These are phyloP conservation scores for Zygotorulaspora mrakii DNA, from an alignment of 1,139 yeast genomes.

Conservation along the genomic window DNA sequence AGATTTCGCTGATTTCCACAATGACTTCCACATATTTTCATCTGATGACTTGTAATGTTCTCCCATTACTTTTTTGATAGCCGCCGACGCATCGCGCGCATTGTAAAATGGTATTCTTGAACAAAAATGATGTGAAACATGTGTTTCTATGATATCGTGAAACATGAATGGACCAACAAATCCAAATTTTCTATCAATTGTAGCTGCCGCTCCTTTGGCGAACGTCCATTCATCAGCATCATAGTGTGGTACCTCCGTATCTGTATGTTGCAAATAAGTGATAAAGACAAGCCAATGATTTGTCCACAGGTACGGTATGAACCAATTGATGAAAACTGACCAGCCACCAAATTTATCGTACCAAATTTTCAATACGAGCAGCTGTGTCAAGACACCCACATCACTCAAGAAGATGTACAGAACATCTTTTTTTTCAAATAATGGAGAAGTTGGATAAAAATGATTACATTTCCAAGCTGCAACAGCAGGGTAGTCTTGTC, in stretches of 20 bases:
- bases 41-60: constrained; percentile 64
- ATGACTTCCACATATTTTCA: constrained; percentile 67
- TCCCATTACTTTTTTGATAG: constrained; percentile 79
- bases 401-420: constrained; percentile 70
- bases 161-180: constrained; percentile 74
- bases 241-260: constrained; percentile 77
- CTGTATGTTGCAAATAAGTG: constrained; percentile 82
- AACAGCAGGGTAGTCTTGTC: constrained; percentile 59
- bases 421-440: constrained; percentile 67
- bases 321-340: constrained; percentile 66
- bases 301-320: constrained; percentile 73
- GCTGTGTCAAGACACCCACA: constrained; percentile 59
- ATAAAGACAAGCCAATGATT: constrained; percentile 89
- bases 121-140: constrained; percentile 80
- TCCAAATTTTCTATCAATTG: constrained; percentile 81
- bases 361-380: constrained; percentile 59
- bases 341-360: constrained; percentile 58
- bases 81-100: constrained; percentile 75
- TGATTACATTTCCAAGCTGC: constrained; percentile 54
- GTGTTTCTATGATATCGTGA: constrained; percentile 89
- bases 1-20: constrained; percentile 67
- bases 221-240: constrained; percentile 73
- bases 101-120: constrained; percentile 84
- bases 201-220: constrained; percentile 86
- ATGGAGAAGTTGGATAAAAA: constrained; percentile 68